Evolutionary conservation across 2,329 filamentous ascomycete genomes (phyloP), one percentile per base, ranked within the genome.

Genomic region (Diplodia sapinea): DNA sequence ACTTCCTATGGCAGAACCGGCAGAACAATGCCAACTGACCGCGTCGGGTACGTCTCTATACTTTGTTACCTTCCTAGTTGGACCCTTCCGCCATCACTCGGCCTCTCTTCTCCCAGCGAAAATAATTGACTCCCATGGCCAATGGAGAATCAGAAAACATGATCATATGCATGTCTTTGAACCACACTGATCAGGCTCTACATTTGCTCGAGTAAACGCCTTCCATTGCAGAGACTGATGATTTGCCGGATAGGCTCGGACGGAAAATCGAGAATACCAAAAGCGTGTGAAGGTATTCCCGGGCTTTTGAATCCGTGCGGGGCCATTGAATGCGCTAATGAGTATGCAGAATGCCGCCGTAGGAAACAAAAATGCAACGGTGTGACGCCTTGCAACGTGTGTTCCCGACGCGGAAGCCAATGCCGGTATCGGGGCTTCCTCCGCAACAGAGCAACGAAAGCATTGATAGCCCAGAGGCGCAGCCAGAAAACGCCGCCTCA

Each of bases 291-390:
- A 63, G 59, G 59, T 63, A 63, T 4, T 17, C 29, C n/a, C 20
- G 23, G 29, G 4, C 11, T 3, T 23, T 3, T 7, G 4, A 13
- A 11, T 26, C 15, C 4, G 2, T 17, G 23, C 3, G 12, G 23
- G 11, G n/a, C 8, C 2, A n/a, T 20, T 7, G 6, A 5, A 26
- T 26, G 1, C 9, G 8, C 57, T 62, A 20, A 49, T 20, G 12
- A 2, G 4, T 9, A 13, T 9, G 4, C 17, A 65, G 62, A 65
- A 55, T 67, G 65, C 17, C 65, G 65, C 29, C 54, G 54, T n/a
- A 38, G 65, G 9, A 67, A 67, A n/a, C 65, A 67, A 26, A 61
- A 29, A 47, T 67, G 65, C 12, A 47, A 67, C 26, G 65, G 65
- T 1, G 3, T 52, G 47, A 62, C 31, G n/a, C 65, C 65, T 40